Evolutionary conservation across 75 land plant species (phyloP), one percentile per base, ranked within the genome.

Genomic region (Cupressus sempervirens): DNA sequence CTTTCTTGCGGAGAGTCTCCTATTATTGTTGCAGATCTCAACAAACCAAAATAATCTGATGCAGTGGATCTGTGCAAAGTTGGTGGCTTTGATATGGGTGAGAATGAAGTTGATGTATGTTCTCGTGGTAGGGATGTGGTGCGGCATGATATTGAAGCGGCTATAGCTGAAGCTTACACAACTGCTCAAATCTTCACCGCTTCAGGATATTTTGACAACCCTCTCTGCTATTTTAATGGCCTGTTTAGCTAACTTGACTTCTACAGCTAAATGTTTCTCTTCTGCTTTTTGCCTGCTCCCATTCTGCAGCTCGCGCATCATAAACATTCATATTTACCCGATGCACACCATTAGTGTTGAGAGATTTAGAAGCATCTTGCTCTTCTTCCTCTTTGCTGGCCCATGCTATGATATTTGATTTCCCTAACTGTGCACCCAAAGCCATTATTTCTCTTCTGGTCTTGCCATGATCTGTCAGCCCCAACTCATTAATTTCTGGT

Each of bases 211-310:
- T n/a, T n/a, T n/a, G n/a, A n/a, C n/a, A n/a, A n/a, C n/a, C n/a
- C n/a, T n/a, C n/a, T n/a, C n/a, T n/a, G n/a, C n/a, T n/a, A n/a
- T n/a, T n/a, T n/a, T n/a, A n/a, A n/a, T n/a, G n/a, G n/a, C n/a
- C n/a, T n/a, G n/a, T n/a, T n/a, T n/a, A n/a, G n/a, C n/a, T n/a
- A n/a, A n/a, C n/a, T n/a, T n/a, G n/a, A n/a, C n/a, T n/a, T n/a
- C n/a, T n/a, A n/a, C n/a, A n/a, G n/a, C n/a, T n/a, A n/a, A n/a
- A n/a, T n/a, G n/a, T n/a, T n/a, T n/a, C n/a, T n/a, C n/a, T n/a
- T n/a, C n/a, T n/a, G n/a, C n/a, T n/a, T 75, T 96, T 96, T 1
- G 98, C 98, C 80, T 94, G 96, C 88, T 96, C 99, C 99, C 99
- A 97, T 81, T 96, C 99, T 50, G 87, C 68, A 23, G 99, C 98